phyloP scores from a whole-genome alignment of 345 rosid species.

The Citrus mangshanensis region DNA sequence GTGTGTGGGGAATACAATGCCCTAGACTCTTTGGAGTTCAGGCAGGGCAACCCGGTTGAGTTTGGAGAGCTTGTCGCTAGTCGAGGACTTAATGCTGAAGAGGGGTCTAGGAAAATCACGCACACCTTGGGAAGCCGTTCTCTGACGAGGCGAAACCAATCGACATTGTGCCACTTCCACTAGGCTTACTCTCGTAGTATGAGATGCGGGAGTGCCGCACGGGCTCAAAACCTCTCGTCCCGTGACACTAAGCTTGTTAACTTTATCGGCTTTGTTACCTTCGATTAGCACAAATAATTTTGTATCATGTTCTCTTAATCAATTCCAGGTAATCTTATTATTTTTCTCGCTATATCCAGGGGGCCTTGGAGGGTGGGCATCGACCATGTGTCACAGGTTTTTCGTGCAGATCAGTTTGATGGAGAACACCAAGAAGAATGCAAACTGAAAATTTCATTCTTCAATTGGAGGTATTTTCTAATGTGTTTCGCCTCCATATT shows the following conservation, averaged over 20 bases:
- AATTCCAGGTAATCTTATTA: slow-evolving; percentile 22
- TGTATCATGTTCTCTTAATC: slow-evolving; percentile 2
- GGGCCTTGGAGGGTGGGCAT: slow-evolving; percentile 48
- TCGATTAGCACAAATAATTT: background rate
- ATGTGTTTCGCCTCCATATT: slow-evolving; percentile 42
- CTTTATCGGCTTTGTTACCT: slow-evolving; percentile 33
- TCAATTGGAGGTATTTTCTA: slow-evolving; percentile 79
- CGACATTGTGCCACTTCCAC: too few relatives aligned
- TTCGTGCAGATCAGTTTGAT: slow-evolving; percentile 80
- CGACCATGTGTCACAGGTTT: slow-evolving; percentile 71
- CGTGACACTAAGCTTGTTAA: slow-evolving; percentile 41
- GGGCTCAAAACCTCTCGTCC: too few relatives aligned
- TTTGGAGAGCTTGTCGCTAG: too few relatives aligned
- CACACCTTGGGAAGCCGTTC: too few relatives aligned
- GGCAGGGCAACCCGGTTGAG: too few relatives aligned
- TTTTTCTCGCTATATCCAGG: slow-evolving; percentile 34
- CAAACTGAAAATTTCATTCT: slow-evolving; percentile 63
- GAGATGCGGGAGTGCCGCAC: too few relatives aligned
- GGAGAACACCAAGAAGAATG: slow-evolving; percentile 42
- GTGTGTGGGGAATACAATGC: too few relatives aligned
- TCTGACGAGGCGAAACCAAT: too few relatives aligned
- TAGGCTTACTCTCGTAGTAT: too few relatives aligned
- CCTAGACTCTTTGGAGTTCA: too few relatives aligned
- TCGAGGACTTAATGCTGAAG: too few relatives aligned
- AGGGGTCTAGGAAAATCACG: too few relatives aligned